Evolutionary conservation across 257 asterid genomes (phyloP), one percentile per base, ranked within the genome.

Genomic region (Nicotiana tomentosiformis): DNA sequence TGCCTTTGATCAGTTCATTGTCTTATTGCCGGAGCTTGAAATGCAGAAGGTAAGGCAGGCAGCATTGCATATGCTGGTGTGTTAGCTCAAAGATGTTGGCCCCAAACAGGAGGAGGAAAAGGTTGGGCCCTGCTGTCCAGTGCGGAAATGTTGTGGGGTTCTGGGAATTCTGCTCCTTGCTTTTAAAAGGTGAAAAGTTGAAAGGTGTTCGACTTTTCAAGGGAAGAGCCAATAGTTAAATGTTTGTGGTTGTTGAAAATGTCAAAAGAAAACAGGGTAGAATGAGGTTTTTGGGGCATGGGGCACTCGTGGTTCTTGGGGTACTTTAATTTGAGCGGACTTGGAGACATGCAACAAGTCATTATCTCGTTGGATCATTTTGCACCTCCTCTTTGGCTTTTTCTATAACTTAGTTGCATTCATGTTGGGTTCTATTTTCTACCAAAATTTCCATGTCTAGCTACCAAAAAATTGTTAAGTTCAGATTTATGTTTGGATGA

Each of bases 111-210:
- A 72, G 78, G 78, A 72, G 79, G 29, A 72, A 23, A 39, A 12
- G 20, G 23, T 72, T 46, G 79, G 49, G 77, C 39, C 43, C 43
- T 23, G 62, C 80, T 74, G 26, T 74, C 39, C 62, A 49, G 62
- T 49, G 51, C 7, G 32, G 62, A 74, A 20, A 46, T 72, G 37
- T 49, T 14, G 23, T 35, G 16, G 37, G 61, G 23, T 26, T 74
- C 9, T 49, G 26, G 80, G 62, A 74, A 74, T 74, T 74, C 62
- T 74, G 62, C 80, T 74, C 51, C 62, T 74, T 14, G 61, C 80
- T 26, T 74, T 37, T 49, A 49, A 15, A 26, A 14, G 80, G 37
- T 49, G 80, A 49, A 46, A 49, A 49, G 62, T 49, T n/a, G 62
- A 74, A 49, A 74, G 79, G 2, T 23, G 26, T 18, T 7, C 26